phyloP scores from a whole-genome alignment of 352 stramenopile genomes.

The Phytophthora pluvialis region DNA sequence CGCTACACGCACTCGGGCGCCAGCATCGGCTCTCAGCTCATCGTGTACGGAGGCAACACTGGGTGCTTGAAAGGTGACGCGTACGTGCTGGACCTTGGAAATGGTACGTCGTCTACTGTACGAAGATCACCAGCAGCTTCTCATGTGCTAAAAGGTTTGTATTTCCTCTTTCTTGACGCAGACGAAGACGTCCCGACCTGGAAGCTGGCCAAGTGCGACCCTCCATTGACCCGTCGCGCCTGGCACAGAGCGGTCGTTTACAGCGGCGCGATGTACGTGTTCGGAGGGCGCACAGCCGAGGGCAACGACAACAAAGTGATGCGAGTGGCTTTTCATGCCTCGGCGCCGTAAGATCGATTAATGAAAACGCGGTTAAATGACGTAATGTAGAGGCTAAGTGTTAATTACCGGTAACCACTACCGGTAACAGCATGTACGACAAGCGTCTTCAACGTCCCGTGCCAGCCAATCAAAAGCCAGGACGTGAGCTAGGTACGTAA shows the following conservation, averaged over 20 bases:
- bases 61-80: conserved; percentile 66
- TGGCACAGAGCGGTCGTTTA: conserved; percentile 59
- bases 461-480: conserved; percentile 14
- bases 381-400: no score
- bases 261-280: conserved; percentile 56
- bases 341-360: not conserved
- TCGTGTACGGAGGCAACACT: conserved; percentile 66
- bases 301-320: conserved; percentile 62
- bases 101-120: conserved; percentile 20
- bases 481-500: conserved; percentile 2
- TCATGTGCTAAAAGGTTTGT: not conserved
- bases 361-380: not conserved
- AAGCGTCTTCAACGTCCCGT: not conserved
- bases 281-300: conserved; percentile 52
- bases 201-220: conserved; percentile 52
- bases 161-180: conserved; percentile 11
- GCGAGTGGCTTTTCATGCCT: conserved; percentile 19
- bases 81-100: conserved; percentile 56
- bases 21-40: conserved; percentile 54
- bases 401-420: no score
- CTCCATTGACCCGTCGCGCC: conserved; percentile 47
- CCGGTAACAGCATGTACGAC: no score
- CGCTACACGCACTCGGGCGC: conserved; percentile 62
- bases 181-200: conserved; percentile 48
- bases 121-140: not conserved